Base-by-base conservation (phyloP, 2,329 filamentous ascomycete species). In the Hymenotorrendiella dingleyae region DNA sequence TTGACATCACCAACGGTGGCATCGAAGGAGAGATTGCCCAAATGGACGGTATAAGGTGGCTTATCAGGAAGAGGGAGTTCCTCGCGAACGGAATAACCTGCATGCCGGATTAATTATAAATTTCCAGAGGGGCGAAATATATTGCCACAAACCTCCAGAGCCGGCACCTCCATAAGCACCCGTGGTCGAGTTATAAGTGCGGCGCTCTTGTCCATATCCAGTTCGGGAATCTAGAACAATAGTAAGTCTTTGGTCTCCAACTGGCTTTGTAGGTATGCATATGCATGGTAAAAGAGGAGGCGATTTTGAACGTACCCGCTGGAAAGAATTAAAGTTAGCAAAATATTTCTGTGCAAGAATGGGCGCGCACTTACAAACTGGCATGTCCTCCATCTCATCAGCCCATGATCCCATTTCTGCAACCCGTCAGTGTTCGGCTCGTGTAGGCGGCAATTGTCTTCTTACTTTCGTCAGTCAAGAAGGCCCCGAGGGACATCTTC, bases 401-500 rank as follows among this genome's bases (percentile, higher is more conserved):
- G 93, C 93, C 93, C 93, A 98, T 57, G 93, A 97, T 63, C 91
- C 89, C 63, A 83, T 75, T 60, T 77, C 81, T 85, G 61, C 38
- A 39, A 50, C 42, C 52, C 50, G 48, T 59, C 48, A 62, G 54
- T 52, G 34, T 56, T 72, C 53, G 68, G 70, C 72, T 41, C 36
- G 46, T 45, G 46, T 22, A 23, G 47, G 62, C 56, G 50, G 41
- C 20, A 21, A 24, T 24, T 21, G 27, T 37, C 37, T 38, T 74
- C 87, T 69, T 77, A 96, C 91, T 83, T 69, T 88, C 78, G 68
- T 96, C 88, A 64, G 78, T 77, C 75, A 98, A 79, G 79, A 98
- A 98, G 71, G 88, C 86, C 76, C 88, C 87, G 65, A 97, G 82
- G 74, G 86, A 88, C 86, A 98, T 91, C 78, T 94, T 98, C 81